phyloP scores from a whole-genome alignment of 371 early-diverging fungal species.

The Sporodiniella umbellata region DNA sequence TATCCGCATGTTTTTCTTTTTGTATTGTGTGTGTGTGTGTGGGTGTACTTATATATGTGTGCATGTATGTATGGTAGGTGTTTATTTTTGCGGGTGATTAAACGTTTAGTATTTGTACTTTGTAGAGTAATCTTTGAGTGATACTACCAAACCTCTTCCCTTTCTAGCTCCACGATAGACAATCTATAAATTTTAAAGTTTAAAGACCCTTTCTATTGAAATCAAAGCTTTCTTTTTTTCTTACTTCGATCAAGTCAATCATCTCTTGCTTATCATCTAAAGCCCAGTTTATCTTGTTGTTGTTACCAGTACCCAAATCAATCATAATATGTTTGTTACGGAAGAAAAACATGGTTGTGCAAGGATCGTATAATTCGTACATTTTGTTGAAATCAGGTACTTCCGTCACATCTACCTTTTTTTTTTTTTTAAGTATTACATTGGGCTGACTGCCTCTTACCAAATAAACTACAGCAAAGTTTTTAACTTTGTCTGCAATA shows the following conservation, averaged over 20 bases:
- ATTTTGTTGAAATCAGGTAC: conserved; percentile 94
- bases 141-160: conserved; percentile 92
- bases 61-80: background rate
- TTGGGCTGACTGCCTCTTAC: conserved; percentile 33
- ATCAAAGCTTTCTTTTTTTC: too few relatives aligned
- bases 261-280: conserved; percentile 86
- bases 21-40: conserved; percentile 1
- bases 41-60: background rate
- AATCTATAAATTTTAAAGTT: too few relatives aligned
- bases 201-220: too few relatives aligned
- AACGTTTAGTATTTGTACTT: conserved; percentile 88
- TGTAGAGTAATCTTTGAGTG: conserved; percentile 95
- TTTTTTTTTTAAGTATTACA: background rate
- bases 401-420: conserved; percentile 73
- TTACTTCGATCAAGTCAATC: conserved; percentile 84
- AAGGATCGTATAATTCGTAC: conserved; percentile 97
- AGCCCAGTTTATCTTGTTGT: conserved; percentile 98
- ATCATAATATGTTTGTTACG: conserved; percentile 98
- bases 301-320: conserved; percentile 98
- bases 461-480: conserved; percentile 95
- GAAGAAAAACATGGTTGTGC: conserved; percentile 93
- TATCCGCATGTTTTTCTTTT: too few relatives aligned
- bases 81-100: too few relatives aligned
- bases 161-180: conserved; percentile 94
- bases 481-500: conserved; percentile 94